Base-by-base conservation (phyloP, 176 grass and related monocot genomes). In the Pontederia paniculata region DNA sequence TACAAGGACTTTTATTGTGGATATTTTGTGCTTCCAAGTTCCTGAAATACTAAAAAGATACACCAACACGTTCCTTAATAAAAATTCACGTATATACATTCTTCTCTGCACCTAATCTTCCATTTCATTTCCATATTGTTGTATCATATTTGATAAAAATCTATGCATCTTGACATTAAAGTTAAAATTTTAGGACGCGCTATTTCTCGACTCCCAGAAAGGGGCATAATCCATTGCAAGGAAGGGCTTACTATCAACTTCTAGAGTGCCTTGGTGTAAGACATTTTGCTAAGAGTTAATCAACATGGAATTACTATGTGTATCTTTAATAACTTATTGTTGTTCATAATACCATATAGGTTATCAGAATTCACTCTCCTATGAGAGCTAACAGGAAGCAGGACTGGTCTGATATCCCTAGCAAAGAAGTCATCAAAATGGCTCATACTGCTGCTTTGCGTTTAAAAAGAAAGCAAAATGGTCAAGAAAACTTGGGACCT, bases 191-290 rank as follows among this genome's bases (percentile, higher is more conserved):
- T 61, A 97, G 93, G 93, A 97, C 83, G 4, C 73, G 93, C 14
- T 97, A 97, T 67, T 97, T 97, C 65, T 84, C 86, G 69, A 8
- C 70, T 46, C 93, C 93, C 44, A 90, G 71, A 62, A 83, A 88
- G 66, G 93, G 93, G 14, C 93, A 97, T 52, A 97, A 90, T 78
- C 93, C 93, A 74, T 68, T 97, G 42, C 93, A 97, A 80, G 93
- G 93, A 13, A 72, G 93, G 21, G 86, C 93, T 41, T 97, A 97
- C 74, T 97, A 90, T 80, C 93, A 97, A 91, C 86, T 97, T 71
- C 58, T 90, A 48, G 93, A 97, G 48, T 98, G 93, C 68, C 93
- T 91, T 47, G 93, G 93, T 61, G 86, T 97, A 86, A 78, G 73
- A 17, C 21, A 71, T 14, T 19, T 46, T 22, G 16, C 12, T 20